Percentiles rank a stretch among this genome's conserved stretches.
phyloP scores from a whole-genome alignment of 139 green algal species.

The Chlamydomonas incerta region DNA sequence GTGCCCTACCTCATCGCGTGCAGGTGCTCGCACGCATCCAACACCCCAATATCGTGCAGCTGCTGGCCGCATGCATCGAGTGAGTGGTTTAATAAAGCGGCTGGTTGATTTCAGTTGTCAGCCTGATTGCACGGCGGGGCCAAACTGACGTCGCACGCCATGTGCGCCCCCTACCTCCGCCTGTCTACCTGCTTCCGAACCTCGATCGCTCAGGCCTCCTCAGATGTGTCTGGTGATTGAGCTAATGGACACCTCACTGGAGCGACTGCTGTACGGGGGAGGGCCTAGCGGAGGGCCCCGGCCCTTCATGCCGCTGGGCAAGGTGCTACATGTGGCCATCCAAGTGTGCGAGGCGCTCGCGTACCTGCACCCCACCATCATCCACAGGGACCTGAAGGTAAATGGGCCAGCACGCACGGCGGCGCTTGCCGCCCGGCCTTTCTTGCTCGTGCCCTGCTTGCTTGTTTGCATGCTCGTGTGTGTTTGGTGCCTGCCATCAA shows the following conservation, averaged over 20 bases:
- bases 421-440: no score
- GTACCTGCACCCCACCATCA: conserved; percentile 24
- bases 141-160: neutral
- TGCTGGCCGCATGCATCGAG: conserved; percentile 1
- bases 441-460: no score
- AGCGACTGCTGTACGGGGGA: neutral
- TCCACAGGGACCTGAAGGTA: neutral
- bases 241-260: conserved; percentile 13
- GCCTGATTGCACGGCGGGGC: neutral
- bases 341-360: neutral
- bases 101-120: no score
- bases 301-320: neutral
- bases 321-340: neutral
- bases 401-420: neutral
- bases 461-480: no score
- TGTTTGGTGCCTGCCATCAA: no score
- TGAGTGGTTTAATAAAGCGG: neutral
- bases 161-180: no score
- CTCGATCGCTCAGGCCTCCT: neutral
- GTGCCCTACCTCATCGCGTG: neutral
- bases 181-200: neutral
- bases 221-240: conserved; percentile 13
- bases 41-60: conserved; percentile 13
- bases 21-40: neutral
- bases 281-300: no score